A percentile compares a stretch with the other conserved stretches of the same genome.
Conservation (phyloP, 2,329 filamentous ascomycete genomes). For the Aschersonia sp. region DNA sequence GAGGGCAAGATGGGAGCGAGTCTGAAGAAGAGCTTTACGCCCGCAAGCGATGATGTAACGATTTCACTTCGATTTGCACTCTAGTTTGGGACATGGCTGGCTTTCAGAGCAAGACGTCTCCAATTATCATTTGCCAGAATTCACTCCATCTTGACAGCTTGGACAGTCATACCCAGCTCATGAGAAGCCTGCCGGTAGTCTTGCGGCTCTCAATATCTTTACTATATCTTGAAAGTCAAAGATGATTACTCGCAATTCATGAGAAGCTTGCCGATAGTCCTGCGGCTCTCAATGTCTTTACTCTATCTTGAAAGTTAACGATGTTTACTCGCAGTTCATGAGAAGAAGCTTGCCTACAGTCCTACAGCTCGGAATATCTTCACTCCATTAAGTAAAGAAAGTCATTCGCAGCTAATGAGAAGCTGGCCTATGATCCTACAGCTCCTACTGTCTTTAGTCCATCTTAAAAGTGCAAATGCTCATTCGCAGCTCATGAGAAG, state of each 20-base stretch:
- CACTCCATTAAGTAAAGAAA: no score
- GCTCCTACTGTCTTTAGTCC: background rate
- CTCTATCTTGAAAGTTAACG: no score
- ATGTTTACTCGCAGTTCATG: conserved; percentile 40
- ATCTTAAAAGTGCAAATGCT: background rate
- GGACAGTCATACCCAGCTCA: background rate
- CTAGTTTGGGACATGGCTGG: background rate
- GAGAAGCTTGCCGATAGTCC: no score
- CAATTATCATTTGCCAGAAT: background rate
- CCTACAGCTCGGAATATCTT: no score
- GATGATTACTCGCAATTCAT: background rate
- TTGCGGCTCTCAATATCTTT: background rate
- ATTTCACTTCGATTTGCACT: background rate
- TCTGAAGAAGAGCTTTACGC: no score
- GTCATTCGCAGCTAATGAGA: no score
- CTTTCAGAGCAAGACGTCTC: background rate
- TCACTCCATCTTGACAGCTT: background rate
- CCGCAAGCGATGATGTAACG: no score
- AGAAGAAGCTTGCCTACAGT: conserved; percentile 49
- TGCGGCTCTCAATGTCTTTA: no score
- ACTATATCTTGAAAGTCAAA: background rate
- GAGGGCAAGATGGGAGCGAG: no score
- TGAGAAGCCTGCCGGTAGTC: no score
- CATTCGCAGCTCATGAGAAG: no score
- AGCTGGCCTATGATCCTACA: no score